phyloP scores from a whole-genome alignment of 306 rosid species.

The Medicago arabica region DNA sequence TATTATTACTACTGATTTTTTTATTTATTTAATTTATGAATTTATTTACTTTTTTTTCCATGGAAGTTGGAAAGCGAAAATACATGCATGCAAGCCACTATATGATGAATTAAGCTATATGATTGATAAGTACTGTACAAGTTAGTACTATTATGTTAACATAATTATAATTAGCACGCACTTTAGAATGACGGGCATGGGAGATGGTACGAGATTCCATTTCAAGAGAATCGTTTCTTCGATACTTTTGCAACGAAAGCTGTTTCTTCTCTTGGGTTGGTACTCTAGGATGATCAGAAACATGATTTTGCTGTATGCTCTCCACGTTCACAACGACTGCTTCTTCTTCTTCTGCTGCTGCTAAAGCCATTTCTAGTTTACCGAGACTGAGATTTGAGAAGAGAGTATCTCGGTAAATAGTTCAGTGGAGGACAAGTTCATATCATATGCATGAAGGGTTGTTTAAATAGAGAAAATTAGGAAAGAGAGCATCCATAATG shows the following conservation, averaged over 20 bases:
- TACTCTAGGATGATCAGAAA: background rate
- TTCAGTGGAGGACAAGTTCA: background rate
- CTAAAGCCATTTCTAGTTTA: background rate
- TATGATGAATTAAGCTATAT: too few species aligned
- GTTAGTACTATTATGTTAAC: too few species aligned
- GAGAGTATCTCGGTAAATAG: background rate
- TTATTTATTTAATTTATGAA: too few species aligned
- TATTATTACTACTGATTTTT: too few species aligned
- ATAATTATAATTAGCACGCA: background rate
- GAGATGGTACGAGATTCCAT: constrained; percentile 26
- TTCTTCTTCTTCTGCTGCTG: too few species aligned
- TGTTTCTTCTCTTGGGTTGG: background rate
- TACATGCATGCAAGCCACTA: too few species aligned
- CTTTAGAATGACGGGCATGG: constrained; percentile 3
- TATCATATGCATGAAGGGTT: background rate
- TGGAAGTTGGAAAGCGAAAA: too few species aligned
- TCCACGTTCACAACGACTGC: constrained; percentile 5
- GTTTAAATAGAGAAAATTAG: constrained; percentile 19
- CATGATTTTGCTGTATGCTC: background rate
- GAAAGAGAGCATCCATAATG: background rate
- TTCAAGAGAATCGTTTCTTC: constrained; percentile 39
- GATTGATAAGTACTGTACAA: too few species aligned
- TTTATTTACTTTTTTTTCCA: too few species aligned
- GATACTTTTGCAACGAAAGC: background rate
- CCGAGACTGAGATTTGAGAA: too few species aligned